Base-by-base conservation (phyloP, 495 filamentous ascomycete species). In the Aspergillus steynii region DNA sequence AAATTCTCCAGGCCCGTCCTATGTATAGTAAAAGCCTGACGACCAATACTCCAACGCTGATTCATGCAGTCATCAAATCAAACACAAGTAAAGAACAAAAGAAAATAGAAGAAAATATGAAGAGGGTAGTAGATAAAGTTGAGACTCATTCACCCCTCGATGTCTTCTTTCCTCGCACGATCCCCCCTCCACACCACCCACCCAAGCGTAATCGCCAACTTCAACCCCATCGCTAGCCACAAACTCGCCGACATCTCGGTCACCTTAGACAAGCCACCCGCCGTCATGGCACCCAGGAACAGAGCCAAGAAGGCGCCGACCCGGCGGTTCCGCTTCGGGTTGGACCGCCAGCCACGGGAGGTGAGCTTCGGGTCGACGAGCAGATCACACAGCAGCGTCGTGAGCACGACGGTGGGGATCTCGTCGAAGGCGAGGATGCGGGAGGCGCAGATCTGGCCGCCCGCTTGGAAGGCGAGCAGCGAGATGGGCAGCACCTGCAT, bases 331-430 rank as follows among this genome's bases (percentile, higher is more conserved):
- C 74, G 65, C 50, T 69, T 73, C 0, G 65, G 65, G 42, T 77
- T 77, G 1, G 54, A 66, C 45, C 65, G 69, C 48, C 49, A 50
- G 15, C 25, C 25, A 0, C 49, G 49, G 10, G 62, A 68, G 15
- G 65, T 58, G 27, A 77, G 53, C 1, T 74, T 70, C 15, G 68
- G 62, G 55, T 78, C 76, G 2, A 75, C 63, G 4, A 78, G 61
- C 1, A 91, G 65, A 61, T 90, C 88, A 64, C 85, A 88, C 45
- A 90, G 79, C 47, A 90, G 72, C 29, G 80, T 85, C 0, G 89
- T 91, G 56, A 90, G 71, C 3, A 91, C 89, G 12, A 86, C 87
- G 0, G 87, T 89, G 0, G 89, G 89, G 27, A 92, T 82, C 71
- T 91, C 89, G 59, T 83, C 80, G 46, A 86, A 80, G 4, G 82